Percentiles rank a stretch among this genome's conserved stretches.
Conservation (phyloP, 768 basidiomycete species). For the Suillus occidentalis region DNA sequence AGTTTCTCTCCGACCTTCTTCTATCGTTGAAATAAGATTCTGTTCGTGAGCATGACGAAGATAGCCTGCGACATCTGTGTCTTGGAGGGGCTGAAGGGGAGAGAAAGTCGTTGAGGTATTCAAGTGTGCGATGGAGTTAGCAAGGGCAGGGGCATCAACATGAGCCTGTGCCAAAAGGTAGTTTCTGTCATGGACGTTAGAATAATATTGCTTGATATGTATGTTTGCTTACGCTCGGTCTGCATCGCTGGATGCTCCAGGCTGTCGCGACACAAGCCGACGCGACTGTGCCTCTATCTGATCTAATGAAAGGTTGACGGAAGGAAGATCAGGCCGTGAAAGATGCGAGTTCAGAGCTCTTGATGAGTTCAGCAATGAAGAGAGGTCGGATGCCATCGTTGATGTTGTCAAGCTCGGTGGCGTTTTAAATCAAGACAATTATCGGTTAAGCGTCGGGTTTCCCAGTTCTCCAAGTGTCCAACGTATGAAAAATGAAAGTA, state of each 20-base stretch:
- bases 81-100: constrained; percentile 88
- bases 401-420: constrained; percentile 3
- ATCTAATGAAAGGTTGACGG: constrained; percentile 86
- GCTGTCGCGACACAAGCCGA: constrained; percentile 73
- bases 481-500: not conserved
- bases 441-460: not conserved
- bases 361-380: constrained; percentile 69
- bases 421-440: not conserved
- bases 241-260: constrained; percentile 59
- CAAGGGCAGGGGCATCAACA: constrained; percentile 88
- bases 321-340: constrained; percentile 78
- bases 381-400: constrained; percentile 49
- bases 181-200: constrained; percentile 48
- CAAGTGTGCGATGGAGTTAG: constrained; percentile 78
- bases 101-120: constrained; percentile 83
- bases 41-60: constrained; percentile 95
- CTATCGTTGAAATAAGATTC: constrained; percentile 90
- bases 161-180: constrained; percentile 93
- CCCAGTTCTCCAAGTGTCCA: not conserved
- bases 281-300: constrained; percentile 94
- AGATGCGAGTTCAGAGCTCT: constrained; percentile 77
- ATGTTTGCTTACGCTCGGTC: constrained; percentile 65
- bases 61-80: constrained; percentile 92
- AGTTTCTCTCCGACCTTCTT: constrained; percentile 83
- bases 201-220: constrained; percentile 7